Evolutionary conservation across 768 basidiomycete species (phyloP).

Genomic region (Boletellus ananas): DNA sequence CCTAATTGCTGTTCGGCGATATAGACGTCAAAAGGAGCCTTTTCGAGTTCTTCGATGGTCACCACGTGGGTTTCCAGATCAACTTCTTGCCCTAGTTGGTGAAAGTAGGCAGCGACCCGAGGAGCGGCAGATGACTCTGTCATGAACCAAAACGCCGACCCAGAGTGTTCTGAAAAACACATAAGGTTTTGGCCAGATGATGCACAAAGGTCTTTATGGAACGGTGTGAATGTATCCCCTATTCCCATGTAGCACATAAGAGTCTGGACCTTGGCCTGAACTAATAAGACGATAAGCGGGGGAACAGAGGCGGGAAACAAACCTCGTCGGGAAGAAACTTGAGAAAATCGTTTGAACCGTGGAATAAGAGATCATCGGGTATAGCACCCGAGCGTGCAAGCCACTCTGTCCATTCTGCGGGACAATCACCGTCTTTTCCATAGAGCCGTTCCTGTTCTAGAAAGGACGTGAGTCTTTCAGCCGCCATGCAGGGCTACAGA

Average conservation of each 20-base stretch:
- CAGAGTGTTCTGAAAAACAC: constrained; percentile 71
- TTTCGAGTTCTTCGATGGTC: constrained; percentile 57
- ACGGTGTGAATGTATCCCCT: constrained; percentile 80
- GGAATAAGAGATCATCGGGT: constrained; percentile 50
- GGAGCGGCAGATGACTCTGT: constrained; percentile 58
- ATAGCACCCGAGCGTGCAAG: constrained; percentile 44
- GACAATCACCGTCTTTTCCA: constrained; percentile 76
- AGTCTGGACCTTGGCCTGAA: constrained; percentile 63
- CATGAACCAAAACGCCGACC: constrained; percentile 87
- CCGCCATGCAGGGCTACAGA: background rate
- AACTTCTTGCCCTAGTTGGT: constrained; percentile 39
- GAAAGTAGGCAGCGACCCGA: constrained; percentile 56
- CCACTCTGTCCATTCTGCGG: constrained; percentile 61
- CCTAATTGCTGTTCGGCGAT: constrained; percentile 71
- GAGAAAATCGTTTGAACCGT: constrained; percentile 54
- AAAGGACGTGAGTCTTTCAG: background rate
- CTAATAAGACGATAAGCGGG: constrained; percentile 1
- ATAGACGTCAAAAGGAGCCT: constrained; percentile 67
- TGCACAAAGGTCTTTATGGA: constrained; percentile 81
- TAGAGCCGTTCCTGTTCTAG: constrained; percentile 63
- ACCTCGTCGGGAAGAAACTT: constrained; percentile 52
- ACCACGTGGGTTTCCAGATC: constrained; percentile 73
- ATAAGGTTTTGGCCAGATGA: constrained; percentile 86
- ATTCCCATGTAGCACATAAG: constrained; percentile 84
- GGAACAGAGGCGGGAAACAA: constrained; percentile 14